Conservation (phyloP, 176 grass and related monocot species). For the Tillandsia leiboldiana region DNA sequence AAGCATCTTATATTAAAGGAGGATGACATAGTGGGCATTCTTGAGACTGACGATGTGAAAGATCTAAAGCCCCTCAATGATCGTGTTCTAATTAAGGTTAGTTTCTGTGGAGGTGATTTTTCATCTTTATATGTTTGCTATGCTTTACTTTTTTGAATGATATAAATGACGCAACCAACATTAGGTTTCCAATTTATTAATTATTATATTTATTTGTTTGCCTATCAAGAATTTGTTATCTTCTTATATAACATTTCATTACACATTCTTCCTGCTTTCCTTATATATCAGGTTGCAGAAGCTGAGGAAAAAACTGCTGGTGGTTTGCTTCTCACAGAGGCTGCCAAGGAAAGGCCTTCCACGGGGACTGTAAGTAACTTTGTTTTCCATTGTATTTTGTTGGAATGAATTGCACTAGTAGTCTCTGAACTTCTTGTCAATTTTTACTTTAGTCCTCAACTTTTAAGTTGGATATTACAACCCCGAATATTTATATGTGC, state of each 20-base stretch:
- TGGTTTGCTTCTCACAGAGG: conserved; percentile 55
- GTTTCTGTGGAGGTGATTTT: not conserved
- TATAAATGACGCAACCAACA: not conserved
- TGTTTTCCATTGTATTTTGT: not conserved
- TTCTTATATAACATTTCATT: not conserved
- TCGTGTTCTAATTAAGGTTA: conserved; percentile 58
- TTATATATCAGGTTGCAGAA: conserved; percentile 44
- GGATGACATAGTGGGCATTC: conserved; percentile 66
- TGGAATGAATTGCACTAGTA: not conserved
- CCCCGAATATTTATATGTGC: no score
- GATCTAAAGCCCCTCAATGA: conserved; percentile 71
- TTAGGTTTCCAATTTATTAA: not conserved
- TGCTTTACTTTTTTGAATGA: not conserved
- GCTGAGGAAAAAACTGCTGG: conserved; percentile 70
- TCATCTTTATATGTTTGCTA: conserved; percentile 10
- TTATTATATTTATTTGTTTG: not conserved
- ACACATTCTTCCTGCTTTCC: conserved; percentile 1
- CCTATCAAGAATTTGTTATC: no score
- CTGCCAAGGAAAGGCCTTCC: conserved; percentile 67
- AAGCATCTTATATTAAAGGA: conserved; percentile 80
- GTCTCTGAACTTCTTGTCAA: not conserved
- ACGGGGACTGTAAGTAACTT: conserved; percentile 51
- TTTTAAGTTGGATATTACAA: no score
- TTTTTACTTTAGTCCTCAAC: no score
- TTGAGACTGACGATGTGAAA: conserved; percentile 59